Base-by-base conservation (phyloP, 2,329 filamentous ascomycete genomes). In the Ophiostoma pallidulum region DNA sequence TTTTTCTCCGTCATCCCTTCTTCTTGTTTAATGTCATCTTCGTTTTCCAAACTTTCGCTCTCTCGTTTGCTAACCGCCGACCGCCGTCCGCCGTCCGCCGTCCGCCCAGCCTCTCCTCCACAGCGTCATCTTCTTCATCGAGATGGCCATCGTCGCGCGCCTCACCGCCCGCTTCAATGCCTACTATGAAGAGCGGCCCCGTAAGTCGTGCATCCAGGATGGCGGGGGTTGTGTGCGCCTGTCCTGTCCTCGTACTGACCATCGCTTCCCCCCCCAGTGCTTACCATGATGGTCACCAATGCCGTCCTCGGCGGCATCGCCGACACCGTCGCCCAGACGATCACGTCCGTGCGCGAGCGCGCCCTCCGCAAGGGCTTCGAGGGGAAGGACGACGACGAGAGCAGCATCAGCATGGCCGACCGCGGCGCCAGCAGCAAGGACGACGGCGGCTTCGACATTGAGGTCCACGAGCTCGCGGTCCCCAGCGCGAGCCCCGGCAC, bases 211-310 rank as follows among this genome's bases (percentile, higher is more conserved):
- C n/a, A 31, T 8, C 18, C 10, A 14, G 5, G 18, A 5, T 12
- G 4, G 6, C 13, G 20, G 18, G 8, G 5, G 4, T 32, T 39
- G 14, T 14, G 12, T 10, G 4, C 8, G 28, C 38, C 28, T 20
- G 8, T 14, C 22, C 10, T 29, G 12, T 44, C 24, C 29, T 39
- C 3, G 26, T 36, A 4, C 13, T 8, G 16, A 3, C 31, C 31
- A 13, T 16, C 49, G 20, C n/a, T n/a, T 42, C 39, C 54, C 45
- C 41, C 48, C 29, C 26, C 62, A 86, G 86, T 98, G 36, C 78
- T 98, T 60, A 98, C 92, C 53, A 98, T 94, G 67, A 98, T 98
- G 91, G 87, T 96, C 62, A 95, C 91, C 64, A 98, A 98, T 70
- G 86, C 92, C 56, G 84, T 97, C 48, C 80, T 98, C 50, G 89